A percentile compares a stretch with the other conserved stretches of the same genome.
Conservation (phyloP, 768 basidiomycete genomes). For the Jaapia argillacea region DNA sequence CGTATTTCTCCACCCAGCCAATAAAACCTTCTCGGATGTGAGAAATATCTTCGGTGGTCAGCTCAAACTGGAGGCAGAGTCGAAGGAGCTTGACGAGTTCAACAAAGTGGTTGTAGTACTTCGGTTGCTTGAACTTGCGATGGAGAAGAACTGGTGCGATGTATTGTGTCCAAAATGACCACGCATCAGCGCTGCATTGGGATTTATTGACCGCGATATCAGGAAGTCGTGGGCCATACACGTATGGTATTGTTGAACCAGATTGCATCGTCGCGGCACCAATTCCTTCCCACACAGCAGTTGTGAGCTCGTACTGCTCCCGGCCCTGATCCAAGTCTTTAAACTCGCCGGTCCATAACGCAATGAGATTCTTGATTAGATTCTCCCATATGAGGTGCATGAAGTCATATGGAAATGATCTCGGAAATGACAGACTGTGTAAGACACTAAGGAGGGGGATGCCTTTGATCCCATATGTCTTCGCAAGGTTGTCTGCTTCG, state of each 20-base stretch:
- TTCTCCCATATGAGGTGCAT: conserved; percentile 21
- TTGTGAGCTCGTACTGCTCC: conserved; percentile 5
- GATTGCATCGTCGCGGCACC: conserved; percentile 8
- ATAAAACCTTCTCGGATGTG: conserved; percentile 8
- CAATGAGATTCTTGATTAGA: conserved; percentile 11
- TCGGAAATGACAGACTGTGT: conserved; percentile 8
- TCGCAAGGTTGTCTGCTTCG: conserved; percentile 7
- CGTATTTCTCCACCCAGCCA: conserved; percentile 13
- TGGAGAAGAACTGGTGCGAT: conserved; percentile 14
- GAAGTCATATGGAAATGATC: conserved; percentile 16
- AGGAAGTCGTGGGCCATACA: conserved; percentile 10
- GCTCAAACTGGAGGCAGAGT: conserved; percentile 15
- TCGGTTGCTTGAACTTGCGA: conserved; percentile 8
- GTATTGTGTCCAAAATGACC: conserved; percentile 15
- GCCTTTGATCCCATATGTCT: conserved; percentile 13
- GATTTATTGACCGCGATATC: conserved; percentile 9
- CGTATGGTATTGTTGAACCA: conserved; percentile 10
- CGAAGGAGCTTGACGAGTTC: conserved; percentile 13
- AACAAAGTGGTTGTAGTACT: conserved; percentile 18
- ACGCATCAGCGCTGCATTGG: conserved; percentile 15
- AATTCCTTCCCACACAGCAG: conserved; percentile 15
- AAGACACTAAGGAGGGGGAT: conserved; percentile 3
- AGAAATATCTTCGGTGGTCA: conserved; percentile 7
- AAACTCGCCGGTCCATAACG: conserved; percentile 14
- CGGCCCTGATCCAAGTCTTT: conserved; percentile 11